Evolutionary conservation across 345 rosid genomes (phyloP).

Genomic region (Sonneratia caseolaris): DNA sequence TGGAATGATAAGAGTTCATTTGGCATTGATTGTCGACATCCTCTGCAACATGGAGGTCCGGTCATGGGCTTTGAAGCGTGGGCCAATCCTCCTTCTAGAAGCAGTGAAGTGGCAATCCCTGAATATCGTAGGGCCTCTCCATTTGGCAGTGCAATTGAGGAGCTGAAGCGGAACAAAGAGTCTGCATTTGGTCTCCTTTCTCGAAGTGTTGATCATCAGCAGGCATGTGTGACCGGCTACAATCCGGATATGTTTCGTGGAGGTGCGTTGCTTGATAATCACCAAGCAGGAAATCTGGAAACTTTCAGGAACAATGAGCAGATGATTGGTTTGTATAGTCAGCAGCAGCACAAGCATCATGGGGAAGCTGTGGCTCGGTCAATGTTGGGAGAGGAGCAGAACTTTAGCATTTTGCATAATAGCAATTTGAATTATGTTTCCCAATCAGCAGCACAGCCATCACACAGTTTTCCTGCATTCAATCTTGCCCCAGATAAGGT

Average conservation of each 20-base stretch:
- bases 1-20: conserved; percentile 8
- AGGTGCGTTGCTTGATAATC: conserved; percentile 12
- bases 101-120: conserved; percentile 2
- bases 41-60: conserved; percentile 12
- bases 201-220: conserved; percentile 11
- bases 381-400: conserved; percentile 30
- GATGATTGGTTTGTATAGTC: conserved; percentile 16
- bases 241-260: conserved; percentile 15
- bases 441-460: conserved; percentile 19
- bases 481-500: conserved; percentile 32
- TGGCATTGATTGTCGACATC: conserved; percentile 12
- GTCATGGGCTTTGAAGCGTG: conserved; percentile 10
- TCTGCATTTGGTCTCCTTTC: conserved; percentile 15
- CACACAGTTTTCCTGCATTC: conserved; percentile 24
- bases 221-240: conserved; percentile 9
- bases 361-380: conserved; percentile 23
- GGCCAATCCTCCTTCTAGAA: conserved; percentile 6
- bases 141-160: conserved; percentile 14
- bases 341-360: conserved; percentile 8
- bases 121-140: conserved; percentile 10
- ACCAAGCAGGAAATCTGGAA: conserved; percentile 14
- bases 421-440: conserved; percentile 14
- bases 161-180: conserved; percentile 20
- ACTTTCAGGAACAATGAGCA: conserved; percentile 19
- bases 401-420: conserved; percentile 17